A percentile compares a stretch with the other conserved stretches of the same genome.
Evolutionary conservation across 805 yeast genomes (phyloP).

Genomic region (Ogataea naganishii): DNA sequence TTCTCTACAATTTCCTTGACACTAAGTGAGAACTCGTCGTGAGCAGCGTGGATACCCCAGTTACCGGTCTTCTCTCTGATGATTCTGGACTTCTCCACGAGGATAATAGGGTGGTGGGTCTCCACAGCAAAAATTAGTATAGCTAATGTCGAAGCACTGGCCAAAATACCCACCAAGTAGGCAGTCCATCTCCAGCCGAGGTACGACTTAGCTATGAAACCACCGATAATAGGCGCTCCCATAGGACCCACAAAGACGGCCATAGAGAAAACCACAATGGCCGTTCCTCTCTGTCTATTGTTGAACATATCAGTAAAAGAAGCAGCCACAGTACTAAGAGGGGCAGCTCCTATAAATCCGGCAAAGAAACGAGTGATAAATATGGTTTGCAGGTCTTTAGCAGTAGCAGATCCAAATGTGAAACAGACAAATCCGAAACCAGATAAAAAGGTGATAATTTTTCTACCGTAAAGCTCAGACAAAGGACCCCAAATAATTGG

Average conservation of each 20-base stretch:
- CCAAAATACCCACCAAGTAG: conserved; percentile 61
- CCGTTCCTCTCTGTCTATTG: conserved; percentile 61
- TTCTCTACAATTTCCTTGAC: conserved; percentile 52
- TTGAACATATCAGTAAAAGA: conserved; percentile 76
- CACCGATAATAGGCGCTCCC: conserved; percentile 73
- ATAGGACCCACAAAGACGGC: conserved; percentile 76
- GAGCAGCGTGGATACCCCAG: conserved; percentile 78
- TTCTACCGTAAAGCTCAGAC: conserved; percentile 73
- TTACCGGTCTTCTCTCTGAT: conserved; percentile 64
- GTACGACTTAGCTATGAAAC: conserved; percentile 42
- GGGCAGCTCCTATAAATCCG: conserved; percentile 79
- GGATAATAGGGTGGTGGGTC: conserved; percentile 63
- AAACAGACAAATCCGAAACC: conserved; percentile 50
- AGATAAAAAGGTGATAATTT: conserved; percentile 48
- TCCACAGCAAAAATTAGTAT: conserved; percentile 46
- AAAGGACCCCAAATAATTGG: conserved; percentile 88
- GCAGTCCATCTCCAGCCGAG: conserved; percentile 83
- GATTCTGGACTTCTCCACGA: conserved; percentile 52
- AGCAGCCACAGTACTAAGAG: conserved; percentile 81
- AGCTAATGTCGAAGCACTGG: conserved; percentile 30
- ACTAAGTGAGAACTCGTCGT: conserved; percentile 51
- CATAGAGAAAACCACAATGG: conserved; percentile 62
- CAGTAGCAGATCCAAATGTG: conserved; percentile 69
- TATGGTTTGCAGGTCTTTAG: conserved; percentile 69
- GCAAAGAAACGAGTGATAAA: conserved; percentile 72